Evolutionary conservation across 73 alveolate genomes (phyloP).

Genomic region (Tetrahymena thermophila): DNA sequence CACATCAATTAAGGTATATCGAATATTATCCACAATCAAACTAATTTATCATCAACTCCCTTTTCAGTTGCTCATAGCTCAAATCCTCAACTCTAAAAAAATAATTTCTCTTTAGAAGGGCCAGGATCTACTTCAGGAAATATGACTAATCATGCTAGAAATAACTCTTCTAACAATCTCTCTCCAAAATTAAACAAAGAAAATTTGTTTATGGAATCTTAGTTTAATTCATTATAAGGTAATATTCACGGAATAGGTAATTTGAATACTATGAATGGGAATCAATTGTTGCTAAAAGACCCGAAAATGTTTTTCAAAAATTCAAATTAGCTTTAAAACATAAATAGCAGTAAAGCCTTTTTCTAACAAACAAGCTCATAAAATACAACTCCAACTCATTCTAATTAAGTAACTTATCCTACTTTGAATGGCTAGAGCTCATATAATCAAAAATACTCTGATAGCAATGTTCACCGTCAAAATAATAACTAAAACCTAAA

Average conservation of each 20-base stretch:
- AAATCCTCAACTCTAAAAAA: neutral
- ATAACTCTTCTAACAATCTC: neutral
- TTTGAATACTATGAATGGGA: neutral
- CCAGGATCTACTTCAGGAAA: neutral
- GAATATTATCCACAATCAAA: neutral
- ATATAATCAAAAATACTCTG: neutral
- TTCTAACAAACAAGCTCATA: neutral
- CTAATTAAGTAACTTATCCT: neutral
- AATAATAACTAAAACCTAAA: neutral
- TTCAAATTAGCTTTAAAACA: neutral
- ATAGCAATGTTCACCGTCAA: neutral
- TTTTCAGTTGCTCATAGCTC: neutral
- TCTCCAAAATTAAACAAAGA: neutral
- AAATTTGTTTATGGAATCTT: neutral
- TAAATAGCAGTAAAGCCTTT: neutral
- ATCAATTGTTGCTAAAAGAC: neutral
- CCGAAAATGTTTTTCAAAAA: neutral
- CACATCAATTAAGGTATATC: neutral
- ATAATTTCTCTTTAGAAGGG: neutral
- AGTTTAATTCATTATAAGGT: neutral
- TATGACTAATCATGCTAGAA: neutral
- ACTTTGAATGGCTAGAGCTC: neutral
- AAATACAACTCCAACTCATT: neutral
- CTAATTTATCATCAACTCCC: neutral
- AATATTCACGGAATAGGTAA: neutral